phyloP scores from a whole-genome alignment of 108 stramenopile species.

The Hondaea fermentalgiana region DNA sequence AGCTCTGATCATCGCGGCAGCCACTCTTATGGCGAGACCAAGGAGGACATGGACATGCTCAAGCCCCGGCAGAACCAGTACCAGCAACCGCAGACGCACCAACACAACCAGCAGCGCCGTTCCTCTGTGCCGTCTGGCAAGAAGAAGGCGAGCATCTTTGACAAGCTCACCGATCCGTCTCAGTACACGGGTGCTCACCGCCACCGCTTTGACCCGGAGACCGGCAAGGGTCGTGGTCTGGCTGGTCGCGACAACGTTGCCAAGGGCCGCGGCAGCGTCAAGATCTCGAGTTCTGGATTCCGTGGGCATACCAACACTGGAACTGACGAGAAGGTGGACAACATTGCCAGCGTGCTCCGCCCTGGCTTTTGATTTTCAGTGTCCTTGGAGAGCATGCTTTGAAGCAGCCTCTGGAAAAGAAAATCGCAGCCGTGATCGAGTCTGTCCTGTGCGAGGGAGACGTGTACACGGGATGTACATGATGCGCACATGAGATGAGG shows the following conservation, averaged over 20 bases:
- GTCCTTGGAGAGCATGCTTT: too few species aligned
- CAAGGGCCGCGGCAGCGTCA: not conserved
- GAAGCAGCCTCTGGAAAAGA: too few species aligned
- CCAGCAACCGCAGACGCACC: too few species aligned
- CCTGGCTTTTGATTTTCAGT: not conserved
- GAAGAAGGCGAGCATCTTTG: slow-evolving; percentile 7
- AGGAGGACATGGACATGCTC: not conserved
- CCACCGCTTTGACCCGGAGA: slow-evolving; percentile 26
- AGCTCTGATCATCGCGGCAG: too few species aligned
- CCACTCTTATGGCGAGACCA: not conserved
- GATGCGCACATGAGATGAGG: too few species aligned
- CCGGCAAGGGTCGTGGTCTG: not conserved
- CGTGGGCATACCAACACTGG: not conserved
- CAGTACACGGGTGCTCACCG: slow-evolving; percentile 30
- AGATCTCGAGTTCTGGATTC: not conserved
- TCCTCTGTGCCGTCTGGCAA: not conserved
- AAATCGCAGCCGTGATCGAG: too few species aligned
- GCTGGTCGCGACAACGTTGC: not conserved
- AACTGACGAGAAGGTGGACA: not conserved
- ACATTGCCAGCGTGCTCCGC: not conserved
- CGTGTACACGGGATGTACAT: too few species aligned
- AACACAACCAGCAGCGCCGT: too few species aligned
- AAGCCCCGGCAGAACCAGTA: not conserved
- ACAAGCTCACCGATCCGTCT: slow-evolving; percentile 22
- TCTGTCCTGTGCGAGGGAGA: too few species aligned